Conservation (phyloP, 495 filamentous ascomycete species). For the Hypoxylon perforatum region DNA sequence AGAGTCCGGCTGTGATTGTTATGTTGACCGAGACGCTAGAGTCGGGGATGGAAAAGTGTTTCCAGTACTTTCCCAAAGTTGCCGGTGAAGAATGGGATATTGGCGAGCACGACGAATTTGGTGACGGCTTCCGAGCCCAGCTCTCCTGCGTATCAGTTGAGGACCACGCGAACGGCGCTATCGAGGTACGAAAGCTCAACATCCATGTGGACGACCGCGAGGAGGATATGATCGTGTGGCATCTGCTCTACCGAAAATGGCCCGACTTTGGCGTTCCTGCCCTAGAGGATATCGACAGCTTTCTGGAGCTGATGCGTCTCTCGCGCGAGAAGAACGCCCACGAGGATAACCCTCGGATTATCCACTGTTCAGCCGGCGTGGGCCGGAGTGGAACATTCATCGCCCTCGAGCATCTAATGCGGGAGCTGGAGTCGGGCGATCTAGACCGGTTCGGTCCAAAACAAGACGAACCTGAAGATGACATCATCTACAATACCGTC, state of each 20-base stretch:
- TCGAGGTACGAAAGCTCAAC: constrained; percentile 64
- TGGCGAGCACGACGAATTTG: constrained; percentile 70
- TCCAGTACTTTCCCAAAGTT: constrained; percentile 83
- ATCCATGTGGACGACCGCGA: constrained; percentile 53
- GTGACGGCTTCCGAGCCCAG: constrained; percentile 68
- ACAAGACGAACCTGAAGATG: constrained; percentile 48
- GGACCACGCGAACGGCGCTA: constrained; percentile 60
- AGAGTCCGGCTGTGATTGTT: constrained; percentile 84
- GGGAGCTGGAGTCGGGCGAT: constrained; percentile 80
- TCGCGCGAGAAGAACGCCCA: constrained; percentile 75
- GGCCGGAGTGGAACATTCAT: constrained; percentile 96
- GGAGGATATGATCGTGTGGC: constrained; percentile 76
- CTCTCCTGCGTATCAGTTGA: constrained; percentile 63
- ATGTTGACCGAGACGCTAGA: constrained; percentile 96
- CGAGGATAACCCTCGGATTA: constrained; percentile 80
- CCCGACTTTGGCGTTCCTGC: constrained; percentile 92
- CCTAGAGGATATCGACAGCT: constrained; percentile 77
- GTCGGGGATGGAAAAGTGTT: constrained; percentile 86
- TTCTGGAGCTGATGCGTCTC: constrained; percentile 81
- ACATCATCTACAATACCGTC: constrained; percentile 75
- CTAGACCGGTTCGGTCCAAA: constrained; percentile 59
- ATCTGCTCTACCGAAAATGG: constrained; percentile 93
- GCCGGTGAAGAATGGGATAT: constrained; percentile 64
- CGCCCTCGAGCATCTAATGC: constrained; percentile 87
- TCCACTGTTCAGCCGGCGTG: constrained; percentile 95